Evolutionary conservation across 2,329 filamentous ascomycete genomes (phyloP), one percentile per base, ranked within the genome.

Genomic region (Pseudogymnoascus sp.): DNA sequence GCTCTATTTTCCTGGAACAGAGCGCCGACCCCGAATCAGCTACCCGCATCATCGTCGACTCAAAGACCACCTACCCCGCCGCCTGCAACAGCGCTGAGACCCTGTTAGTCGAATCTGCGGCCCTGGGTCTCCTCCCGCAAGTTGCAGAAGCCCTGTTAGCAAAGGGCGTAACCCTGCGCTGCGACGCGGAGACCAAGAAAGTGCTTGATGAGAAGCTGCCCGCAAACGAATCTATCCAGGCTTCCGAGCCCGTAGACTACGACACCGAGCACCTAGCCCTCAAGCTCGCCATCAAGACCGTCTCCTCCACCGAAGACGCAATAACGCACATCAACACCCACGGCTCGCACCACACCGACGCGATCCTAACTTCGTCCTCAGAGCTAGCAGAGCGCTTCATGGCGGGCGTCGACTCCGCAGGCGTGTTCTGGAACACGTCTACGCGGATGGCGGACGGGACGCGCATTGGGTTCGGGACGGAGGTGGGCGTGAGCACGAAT

Each of bases 401-500:
- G 84, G 84, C 85, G 50, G 85, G 85, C 64, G 85, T 97, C 61
- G 95, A 97, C 77, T 91, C 91, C 28, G 89, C 92, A 0, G 93
- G 93, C 62, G 93, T 93, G 17, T 99, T 96, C 81, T 97, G 93
- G 92, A 99, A 99, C 74, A 90, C 92, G 7, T 96, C 91, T 23
- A 96, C 91, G 8, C 85, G 95, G 61, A 93, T 99, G 78, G 92
- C 93, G 5, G 95, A 99, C 75, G 95, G 95, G 7, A 97, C 96
- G 89, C 84, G 95, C 44, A 97, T 96, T 74, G 95, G 95, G 7
- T 99, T 99, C 76, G 95, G 95, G 59, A 97, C 95, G 0, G 95
- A 99, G 78, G 95, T 99, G 23, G 95, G 95, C 63, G 97, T 99
- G 77, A 96, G 90, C 78, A 99, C 95, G 60, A 99, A 97, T 80